A percentile compares a stretch with the other conserved stretches of the same genome.
Conservation (phyloP, 345 rosid genomes). For the Eucalyptus tenuipes region DNA sequence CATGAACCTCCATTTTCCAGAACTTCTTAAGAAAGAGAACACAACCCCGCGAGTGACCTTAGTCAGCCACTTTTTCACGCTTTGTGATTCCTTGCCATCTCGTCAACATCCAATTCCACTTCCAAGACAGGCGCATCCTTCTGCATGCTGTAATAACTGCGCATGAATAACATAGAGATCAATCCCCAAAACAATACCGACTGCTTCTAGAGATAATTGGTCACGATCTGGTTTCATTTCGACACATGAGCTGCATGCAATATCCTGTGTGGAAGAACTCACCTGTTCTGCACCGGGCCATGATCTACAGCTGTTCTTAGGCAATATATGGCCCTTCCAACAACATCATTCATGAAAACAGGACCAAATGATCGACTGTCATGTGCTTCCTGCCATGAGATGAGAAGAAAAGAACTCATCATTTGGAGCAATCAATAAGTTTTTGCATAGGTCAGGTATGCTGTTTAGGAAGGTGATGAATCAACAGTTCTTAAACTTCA, state of each 20-base stretch:
- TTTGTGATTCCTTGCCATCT: constrained; percentile 75
- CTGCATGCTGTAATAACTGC: constrained; percentile 50
- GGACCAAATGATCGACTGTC: constrained; percentile 94
- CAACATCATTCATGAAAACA: constrained; percentile 50
- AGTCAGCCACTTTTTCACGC: constrained; percentile 6
- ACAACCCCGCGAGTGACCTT: background rate
- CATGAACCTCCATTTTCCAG: background rate
- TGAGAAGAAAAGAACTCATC: background rate
- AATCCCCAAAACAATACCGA: background rate
- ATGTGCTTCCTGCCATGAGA: constrained; percentile 56
- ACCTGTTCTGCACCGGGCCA: constrained; percentile 93
- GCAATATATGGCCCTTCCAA: constrained; percentile 82
- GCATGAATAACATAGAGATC: background rate
- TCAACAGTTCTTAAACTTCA: background rate
- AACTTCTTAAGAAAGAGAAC: background rate
- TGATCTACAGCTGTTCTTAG: constrained; percentile 81
- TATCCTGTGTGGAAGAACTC: background rate
- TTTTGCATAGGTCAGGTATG: background rate
- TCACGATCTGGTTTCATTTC: background rate
- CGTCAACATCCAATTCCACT: constrained; percentile 87
- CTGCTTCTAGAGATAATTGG: background rate
- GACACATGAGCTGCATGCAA: background rate
- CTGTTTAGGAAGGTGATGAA: background rate
- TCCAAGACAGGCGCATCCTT: constrained; percentile 73
- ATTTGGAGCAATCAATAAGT: background rate